phyloP scores from a whole-genome alignment of 2,329 filamentous ascomycete species.

The Colletotrichum salicis region DNA sequence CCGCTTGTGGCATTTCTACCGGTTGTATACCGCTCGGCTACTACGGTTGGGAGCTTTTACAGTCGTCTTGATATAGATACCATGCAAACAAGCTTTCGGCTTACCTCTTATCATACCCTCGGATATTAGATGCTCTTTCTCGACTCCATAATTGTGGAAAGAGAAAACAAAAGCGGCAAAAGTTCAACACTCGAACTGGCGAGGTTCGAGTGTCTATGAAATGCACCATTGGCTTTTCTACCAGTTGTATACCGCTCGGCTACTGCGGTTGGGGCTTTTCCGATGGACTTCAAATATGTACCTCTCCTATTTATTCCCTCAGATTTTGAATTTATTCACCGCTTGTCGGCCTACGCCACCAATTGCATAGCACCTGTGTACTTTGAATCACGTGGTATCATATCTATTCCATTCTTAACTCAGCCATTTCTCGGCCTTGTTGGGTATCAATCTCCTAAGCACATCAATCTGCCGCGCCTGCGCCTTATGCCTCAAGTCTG shows the following conservation, averaged over 20 bases:
- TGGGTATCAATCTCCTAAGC: slow-evolving; percentile 73
- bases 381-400: slow-evolving; percentile 21
- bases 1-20: neutral
- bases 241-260: neutral
- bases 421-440: slow-evolving; percentile 51
- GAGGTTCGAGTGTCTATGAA: neutral
- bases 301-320: neutral
- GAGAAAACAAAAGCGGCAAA: neutral
- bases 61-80: neutral
- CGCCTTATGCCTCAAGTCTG: slow-evolving; percentile 71
- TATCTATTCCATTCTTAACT: slow-evolving; percentile 11
- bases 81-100: too few species aligned
- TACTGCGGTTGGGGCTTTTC: neutral
- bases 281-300: neutral
- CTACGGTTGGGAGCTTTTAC: neutral
- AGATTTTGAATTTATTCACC: neutral
- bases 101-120: too few species aligned
- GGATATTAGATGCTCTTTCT: too few species aligned
- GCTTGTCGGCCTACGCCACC: too few species aligned
- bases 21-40: neutral
- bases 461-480: slow-evolving; percentile 76
- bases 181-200: neutral
- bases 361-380: neutral
- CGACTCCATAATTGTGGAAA: too few species aligned
- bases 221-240: neutral